Base-by-base conservation (phyloP, 2,329 filamentous ascomycete species). In the Diplodia seriata region DNA sequence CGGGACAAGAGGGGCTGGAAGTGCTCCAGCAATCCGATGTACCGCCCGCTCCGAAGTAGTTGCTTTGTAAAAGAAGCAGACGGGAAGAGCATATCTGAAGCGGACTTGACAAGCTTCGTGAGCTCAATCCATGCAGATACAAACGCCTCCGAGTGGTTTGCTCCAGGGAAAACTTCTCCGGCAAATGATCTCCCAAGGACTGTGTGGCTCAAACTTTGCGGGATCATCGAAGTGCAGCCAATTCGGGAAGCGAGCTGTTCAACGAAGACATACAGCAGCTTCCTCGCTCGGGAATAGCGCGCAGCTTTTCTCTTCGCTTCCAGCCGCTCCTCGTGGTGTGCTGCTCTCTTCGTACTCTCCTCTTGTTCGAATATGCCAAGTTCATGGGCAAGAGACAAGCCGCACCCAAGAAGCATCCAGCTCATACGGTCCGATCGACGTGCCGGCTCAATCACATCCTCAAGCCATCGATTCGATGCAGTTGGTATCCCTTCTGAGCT, bases 321-420 rank as follows among this genome's bases (percentile, higher is more conserved):
- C 23, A 65, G 4, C 2, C 50, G 33, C 12, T 54, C 49, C 23
- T 65, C 62, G 6, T 47, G 14, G 8, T 26, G 62, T 18, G 15
- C 38, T 14, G 26, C 38, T 23, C 31, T 55, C 62, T 65, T 55
- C 11, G 20, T 57, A 20, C 70, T 74, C 54, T 76, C 76, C 47
- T 78, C 76, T 38, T 81, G 78, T 61, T 84, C 79, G 69, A 85
- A 82, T n/a, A 86, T 76, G 2, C 84, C 81, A 29, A 86, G 75
- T 70, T 86, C 84, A 64, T 86, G 84, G 1, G 84, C 82, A 14
- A 87, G 76, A 3, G 84, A 84, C 29, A 85, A 72, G 0, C 83
- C 85, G 70, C 82, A 84, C 2, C 85, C 85, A 50, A 87, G 80
- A 23, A 87, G 72, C 82, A 86, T 87, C 85, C 85, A 87, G 0